Evolutionary conservation across 1,139 yeast species (phyloP).

Genomic region (Citeromyces hawaiiensis): DNA sequence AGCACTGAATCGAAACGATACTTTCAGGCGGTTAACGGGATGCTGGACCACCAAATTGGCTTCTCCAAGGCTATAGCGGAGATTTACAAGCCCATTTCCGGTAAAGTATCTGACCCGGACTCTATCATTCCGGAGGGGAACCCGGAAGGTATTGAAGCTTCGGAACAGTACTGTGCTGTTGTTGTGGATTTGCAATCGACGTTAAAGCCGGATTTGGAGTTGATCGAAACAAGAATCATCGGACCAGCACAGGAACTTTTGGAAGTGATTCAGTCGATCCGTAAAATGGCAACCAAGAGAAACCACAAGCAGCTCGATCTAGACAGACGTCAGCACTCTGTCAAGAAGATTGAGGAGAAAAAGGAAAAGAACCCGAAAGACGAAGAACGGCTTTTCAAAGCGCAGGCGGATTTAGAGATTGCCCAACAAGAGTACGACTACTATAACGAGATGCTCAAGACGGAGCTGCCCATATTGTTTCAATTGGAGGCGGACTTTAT

Average conservation of each 20-base stretch:
- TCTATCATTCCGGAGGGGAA: conserved; percentile 81
- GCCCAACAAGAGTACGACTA: conserved; percentile 95
- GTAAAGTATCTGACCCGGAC: conserved; percentile 81
- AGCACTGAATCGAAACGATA: conserved; percentile 86
- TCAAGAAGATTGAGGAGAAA: conserved; percentile 65
- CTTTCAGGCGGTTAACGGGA: conserved; percentile 82
- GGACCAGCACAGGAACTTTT: conserved; percentile 87
- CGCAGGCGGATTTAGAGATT: conserved; percentile 78
- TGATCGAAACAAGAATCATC: conserved; percentile 82
- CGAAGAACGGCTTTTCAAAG: conserved; percentile 79
- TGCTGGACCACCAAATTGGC: conserved; percentile 87
- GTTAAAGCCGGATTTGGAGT: conserved; percentile 82
- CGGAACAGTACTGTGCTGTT: conserved; percentile 81
- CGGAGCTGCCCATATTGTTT: conserved; percentile 77
- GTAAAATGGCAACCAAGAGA: conserved; percentile 92
- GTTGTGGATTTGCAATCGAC: conserved; percentile 78
- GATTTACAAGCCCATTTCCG: conserved; percentile 90
- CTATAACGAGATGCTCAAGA: conserved; percentile 87
- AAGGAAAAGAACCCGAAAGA: conserved; percentile 77
- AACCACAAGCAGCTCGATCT: conserved; percentile 91
- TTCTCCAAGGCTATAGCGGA: conserved; percentile 91
- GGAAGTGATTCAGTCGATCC: conserved; percentile 64
- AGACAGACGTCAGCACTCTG: conserved; percentile 66
- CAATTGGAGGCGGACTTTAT: conserved; percentile 85
- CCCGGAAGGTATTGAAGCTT: conserved; percentile 91